phyloP scores from a whole-genome alignment of 345 rosid genomes.

The Eucalyptus curtisii region DNA sequence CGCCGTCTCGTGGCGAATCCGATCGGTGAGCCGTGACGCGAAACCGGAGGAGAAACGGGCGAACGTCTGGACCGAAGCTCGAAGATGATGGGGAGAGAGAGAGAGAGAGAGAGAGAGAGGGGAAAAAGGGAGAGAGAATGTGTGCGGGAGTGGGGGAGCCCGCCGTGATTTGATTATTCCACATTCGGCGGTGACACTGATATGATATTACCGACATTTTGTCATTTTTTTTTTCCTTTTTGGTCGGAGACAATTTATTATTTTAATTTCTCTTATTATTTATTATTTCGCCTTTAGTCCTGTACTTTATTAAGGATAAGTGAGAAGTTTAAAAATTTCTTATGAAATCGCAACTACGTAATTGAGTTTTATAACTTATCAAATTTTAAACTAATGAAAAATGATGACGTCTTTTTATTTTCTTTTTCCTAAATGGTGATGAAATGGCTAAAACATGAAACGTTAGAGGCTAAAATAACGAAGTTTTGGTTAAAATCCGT shows the following conservation, averaged over 20 bases:
- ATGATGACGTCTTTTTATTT: fast-evolving
- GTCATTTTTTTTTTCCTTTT: not conserved
- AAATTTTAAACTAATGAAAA: fast-evolving
- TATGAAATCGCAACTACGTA: fast-evolving
- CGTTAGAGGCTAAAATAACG: fast-evolving
- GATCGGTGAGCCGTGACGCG: not conserved
- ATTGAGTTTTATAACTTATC: fast-evolving
- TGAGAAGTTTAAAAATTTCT: not conserved
- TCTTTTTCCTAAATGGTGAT: fast-evolving
- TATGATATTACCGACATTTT: not conserved
- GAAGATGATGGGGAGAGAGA: not conserved
- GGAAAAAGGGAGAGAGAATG: not conserved
- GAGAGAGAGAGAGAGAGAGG: not conserved
- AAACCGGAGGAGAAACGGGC: not conserved
- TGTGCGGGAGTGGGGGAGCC: not conserved
- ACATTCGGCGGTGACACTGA: not conserved
- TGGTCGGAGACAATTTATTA: not conserved
- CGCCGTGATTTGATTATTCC: not conserved
- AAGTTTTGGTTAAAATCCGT: fast-evolving
- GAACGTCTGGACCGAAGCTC: not conserved
- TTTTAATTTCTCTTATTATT: not conserved
- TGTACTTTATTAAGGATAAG: not conserved
- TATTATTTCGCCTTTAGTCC: not conserved
- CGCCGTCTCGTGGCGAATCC: not conserved
- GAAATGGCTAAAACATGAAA: fast-evolving